Conservation (phyloP, 2,329 filamentous ascomycete species). For the Lojkania enalia region DNA sequence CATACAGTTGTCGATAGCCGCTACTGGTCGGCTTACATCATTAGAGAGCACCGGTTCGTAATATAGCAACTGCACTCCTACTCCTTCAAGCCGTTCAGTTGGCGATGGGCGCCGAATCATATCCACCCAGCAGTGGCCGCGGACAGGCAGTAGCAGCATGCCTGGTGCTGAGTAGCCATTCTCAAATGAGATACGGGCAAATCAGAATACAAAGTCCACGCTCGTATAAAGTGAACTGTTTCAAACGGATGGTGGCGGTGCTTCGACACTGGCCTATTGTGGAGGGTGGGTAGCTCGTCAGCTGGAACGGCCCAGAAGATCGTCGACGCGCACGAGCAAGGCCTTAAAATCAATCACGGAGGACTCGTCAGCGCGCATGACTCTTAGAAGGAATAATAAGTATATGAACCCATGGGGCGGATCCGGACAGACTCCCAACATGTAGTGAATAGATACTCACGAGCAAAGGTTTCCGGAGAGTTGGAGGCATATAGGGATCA, state of each 20-base stretch:
- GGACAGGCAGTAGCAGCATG: too few relatives aligned
- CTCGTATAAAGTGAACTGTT: neutral
- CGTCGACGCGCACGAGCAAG: neutral
- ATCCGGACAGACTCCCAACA: neutral
- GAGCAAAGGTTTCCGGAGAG: too few relatives aligned
- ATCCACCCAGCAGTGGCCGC: too few relatives aligned
- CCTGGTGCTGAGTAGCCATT: too few relatives aligned
- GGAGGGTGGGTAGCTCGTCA: constrained; percentile 4
- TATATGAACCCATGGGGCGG: neutral
- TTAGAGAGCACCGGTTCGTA: neutral
- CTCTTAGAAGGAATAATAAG: neutral
- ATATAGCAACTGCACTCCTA: neutral
- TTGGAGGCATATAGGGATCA: too few relatives aligned
- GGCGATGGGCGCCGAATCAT: neutral
- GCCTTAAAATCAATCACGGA: neutral
- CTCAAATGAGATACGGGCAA: constrained; percentile 1
- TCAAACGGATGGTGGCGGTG: constrained; percentile 3
- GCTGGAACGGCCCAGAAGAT: neutral
- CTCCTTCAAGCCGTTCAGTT: neutral
- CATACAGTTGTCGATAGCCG: neutral
- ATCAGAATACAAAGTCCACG: neutral
- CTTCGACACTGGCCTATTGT: neutral
- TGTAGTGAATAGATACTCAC: too few relatives aligned
- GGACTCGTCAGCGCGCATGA: neutral
- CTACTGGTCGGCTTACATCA: constrained; percentile 4